Conservation (phyloP, 495 filamentous ascomycete genomes). For the Cudoniella acicularis region DNA sequence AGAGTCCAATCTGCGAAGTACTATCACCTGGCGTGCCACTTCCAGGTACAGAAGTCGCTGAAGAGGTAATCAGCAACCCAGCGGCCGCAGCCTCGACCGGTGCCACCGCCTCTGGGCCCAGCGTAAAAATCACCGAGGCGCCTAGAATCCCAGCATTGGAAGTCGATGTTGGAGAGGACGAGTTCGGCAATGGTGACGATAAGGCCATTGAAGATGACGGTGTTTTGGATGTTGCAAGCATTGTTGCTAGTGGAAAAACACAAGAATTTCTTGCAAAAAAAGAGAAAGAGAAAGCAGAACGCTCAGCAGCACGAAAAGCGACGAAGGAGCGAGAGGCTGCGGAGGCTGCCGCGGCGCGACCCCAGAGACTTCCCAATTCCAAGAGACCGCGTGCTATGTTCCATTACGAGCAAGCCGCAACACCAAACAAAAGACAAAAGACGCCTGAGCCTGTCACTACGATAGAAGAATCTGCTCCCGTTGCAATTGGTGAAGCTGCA, state of each 20-base stretch:
- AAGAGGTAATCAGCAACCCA: conserved; percentile 56
- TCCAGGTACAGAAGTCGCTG: conserved; percentile 45
- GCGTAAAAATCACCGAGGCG: conserved; percentile 26
- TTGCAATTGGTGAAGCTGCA: neutral
- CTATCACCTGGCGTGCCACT: conserved; percentile 63
- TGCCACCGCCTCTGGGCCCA: conserved; percentile 29
- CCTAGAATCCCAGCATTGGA: conserved; percentile 43
- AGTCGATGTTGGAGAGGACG: conserved; percentile 50
- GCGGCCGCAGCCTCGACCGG: conserved; percentile 53
- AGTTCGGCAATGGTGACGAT: conserved; percentile 38
- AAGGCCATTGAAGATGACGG: conserved; percentile 67
- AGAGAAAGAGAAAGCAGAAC: conserved; percentile 86
- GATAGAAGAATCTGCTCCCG: conserved; percentile 8
- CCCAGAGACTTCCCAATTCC: conserved; percentile 70
- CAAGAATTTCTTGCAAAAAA: conserved; percentile 86
- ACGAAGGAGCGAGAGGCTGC: conserved; percentile 44
- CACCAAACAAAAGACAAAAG: conserved; percentile 38
- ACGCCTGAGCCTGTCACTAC: conserved; percentile 29
- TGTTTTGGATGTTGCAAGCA: conserved; percentile 88
- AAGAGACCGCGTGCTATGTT: conserved; percentile 74
- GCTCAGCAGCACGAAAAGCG: conserved; percentile 38
- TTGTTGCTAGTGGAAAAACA: conserved; percentile 87
- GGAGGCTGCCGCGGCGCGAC: conserved; percentile 57
- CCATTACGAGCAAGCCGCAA: conserved; percentile 67
- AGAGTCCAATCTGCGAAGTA: conserved; percentile 83